Conservation (phyloP, 1,284 basidiomycete genomes). For the Ceratobasidium sp. region DNA sequence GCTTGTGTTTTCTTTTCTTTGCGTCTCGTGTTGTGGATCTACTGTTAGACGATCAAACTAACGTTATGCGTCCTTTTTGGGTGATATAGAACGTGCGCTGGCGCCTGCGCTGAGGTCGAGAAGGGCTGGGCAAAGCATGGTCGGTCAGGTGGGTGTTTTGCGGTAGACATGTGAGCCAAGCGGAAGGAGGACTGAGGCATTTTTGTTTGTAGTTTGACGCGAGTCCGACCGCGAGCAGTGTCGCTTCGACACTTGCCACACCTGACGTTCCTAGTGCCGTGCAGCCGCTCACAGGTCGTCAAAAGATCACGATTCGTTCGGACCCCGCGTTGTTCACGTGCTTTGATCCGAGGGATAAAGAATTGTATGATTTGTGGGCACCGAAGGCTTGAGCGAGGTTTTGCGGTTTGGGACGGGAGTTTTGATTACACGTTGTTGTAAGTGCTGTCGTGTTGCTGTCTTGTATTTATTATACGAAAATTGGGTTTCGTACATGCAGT, state of each 20-base stretch:
- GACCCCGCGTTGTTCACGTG: slow-evolving; percentile 39
- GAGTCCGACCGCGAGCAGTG: slow-evolving; percentile 13
- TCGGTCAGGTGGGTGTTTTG: slow-evolving; percentile 13
- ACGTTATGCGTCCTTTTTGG: slow-evolving; percentile 3
- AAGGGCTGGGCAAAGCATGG: slow-evolving; percentile 20
- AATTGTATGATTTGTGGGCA: slow-evolving; percentile 43
- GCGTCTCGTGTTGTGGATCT: neutral
- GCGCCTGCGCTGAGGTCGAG: slow-evolving; percentile 30
- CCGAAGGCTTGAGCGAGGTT: slow-evolving; percentile 33
- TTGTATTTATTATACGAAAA: neutral
- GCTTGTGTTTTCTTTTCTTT: neutral
- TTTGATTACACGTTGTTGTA: neutral
- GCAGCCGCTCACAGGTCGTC: neutral
- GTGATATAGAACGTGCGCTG: slow-evolving; percentile 14
- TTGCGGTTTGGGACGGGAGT: neutral
- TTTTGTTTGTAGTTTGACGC: slow-evolving; percentile 5
- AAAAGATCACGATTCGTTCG: slow-evolving; percentile 34
- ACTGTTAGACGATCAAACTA: neutral
- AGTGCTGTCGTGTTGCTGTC: neutral
- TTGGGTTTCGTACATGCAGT: no score
- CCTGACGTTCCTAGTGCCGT: neutral
- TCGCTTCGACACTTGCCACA: slow-evolving; percentile 28
- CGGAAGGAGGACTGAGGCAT: neutral
- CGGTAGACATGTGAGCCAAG: neutral
- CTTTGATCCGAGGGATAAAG: slow-evolving; percentile 42